Evolutionary conservation across 257 asterid species (phyloP).

Genomic region (Linderniella brevidens): DNA sequence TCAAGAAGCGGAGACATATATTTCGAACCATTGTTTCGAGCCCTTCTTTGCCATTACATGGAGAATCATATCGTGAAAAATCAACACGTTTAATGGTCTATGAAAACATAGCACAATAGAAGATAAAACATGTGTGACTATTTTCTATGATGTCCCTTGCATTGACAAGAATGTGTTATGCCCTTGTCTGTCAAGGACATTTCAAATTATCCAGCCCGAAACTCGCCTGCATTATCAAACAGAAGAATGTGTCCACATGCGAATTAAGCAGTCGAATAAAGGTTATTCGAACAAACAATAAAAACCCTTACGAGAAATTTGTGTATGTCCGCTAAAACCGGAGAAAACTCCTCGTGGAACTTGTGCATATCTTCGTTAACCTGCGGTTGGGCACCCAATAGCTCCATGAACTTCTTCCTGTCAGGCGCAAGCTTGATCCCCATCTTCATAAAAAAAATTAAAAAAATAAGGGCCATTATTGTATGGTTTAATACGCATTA

Average conservation of each 20-base stretch:
- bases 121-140: not conserved
- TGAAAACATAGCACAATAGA: too few species aligned
- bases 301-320: slow-evolving; percentile 37
- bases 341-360: slow-evolving; percentile 42
- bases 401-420: slow-evolving; percentile 67
- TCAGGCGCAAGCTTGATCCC: slow-evolving; percentile 71
- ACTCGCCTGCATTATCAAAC: slow-evolving; percentile 16
- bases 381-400: slow-evolving; percentile 28
- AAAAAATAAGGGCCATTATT: too few species aligned
- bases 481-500: too few species aligned
- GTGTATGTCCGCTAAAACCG: slow-evolving; percentile 40
- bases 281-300: not conserved
- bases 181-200: slow-evolving; percentile 21
- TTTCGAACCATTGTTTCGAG: too few species aligned
- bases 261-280: too few species aligned
- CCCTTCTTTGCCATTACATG: too few species aligned
- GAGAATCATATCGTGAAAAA: too few species aligned
- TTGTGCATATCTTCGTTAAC: slow-evolving; percentile 30
- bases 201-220: slow-evolving; percentile 62
- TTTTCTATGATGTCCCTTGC: too few species aligned
- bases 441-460: slow-evolving; percentile 1
- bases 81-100: not conserved
- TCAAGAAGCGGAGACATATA: too few species aligned
- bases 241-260: not conserved
- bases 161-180: too few species aligned